Evolutionary conservation across 345 rosid species (phyloP).

Genomic region (Durio zibethinus): DNA sequence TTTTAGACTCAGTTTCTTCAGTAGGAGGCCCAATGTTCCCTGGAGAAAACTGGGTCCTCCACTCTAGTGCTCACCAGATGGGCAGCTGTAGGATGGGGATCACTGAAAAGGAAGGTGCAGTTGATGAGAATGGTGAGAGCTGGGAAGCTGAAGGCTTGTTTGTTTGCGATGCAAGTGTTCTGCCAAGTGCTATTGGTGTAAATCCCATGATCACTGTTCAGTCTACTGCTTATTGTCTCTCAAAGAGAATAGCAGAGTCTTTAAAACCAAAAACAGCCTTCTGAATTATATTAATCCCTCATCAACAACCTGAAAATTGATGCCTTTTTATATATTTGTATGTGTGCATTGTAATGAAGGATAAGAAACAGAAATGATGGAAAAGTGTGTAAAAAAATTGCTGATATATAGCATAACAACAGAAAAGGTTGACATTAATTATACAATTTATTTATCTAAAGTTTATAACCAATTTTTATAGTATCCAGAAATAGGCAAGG

Average conservation of each 20-base stretch:
- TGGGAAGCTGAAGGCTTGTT: conserved; percentile 61
- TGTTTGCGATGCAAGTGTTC: conserved; percentile 56
- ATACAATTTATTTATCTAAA: too few relatives aligned
- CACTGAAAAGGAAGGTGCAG: conserved; percentile 43
- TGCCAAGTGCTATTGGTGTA: conserved; percentile 65
- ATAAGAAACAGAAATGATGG: neutral
- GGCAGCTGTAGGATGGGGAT: conserved; percentile 63
- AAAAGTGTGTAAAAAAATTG: neutral
- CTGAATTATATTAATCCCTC: neutral
- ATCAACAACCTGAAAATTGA: neutral
- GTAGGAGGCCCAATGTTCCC: conserved; percentile 30
- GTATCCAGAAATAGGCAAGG: neutral
- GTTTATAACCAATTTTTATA: too few relatives aligned
- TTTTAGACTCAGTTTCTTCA: conserved; percentile 38
- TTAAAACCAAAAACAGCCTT: conserved; percentile 18
- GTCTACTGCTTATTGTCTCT: conserved; percentile 63
- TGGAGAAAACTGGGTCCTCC: conserved; percentile 39
- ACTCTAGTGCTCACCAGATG: conserved; percentile 62
- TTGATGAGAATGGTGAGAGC: conserved; percentile 52
- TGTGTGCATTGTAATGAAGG: neutral
- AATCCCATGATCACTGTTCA: conserved; percentile 74
- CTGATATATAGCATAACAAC: neutral
- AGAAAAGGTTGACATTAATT: too few relatives aligned
- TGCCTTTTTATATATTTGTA: neutral
- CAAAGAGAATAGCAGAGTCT: conserved; percentile 44